Conservation (phyloP, 139 green algal species). For the Mesotaenium endlicherianum region DNA sequence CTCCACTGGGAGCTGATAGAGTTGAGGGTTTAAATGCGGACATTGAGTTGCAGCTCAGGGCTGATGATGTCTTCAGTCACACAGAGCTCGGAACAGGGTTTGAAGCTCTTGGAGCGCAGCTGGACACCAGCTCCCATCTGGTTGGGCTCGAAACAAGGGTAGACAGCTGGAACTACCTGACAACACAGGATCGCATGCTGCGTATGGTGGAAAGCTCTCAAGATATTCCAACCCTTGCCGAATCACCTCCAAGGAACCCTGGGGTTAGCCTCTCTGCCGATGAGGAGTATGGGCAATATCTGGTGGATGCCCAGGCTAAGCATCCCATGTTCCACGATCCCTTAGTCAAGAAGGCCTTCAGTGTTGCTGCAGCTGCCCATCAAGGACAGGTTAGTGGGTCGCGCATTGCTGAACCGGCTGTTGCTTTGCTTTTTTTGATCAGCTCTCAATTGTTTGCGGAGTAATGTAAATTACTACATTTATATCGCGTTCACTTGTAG, state of each 20-base stretch:
- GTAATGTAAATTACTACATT: neutral
- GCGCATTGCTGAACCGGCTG: no score
- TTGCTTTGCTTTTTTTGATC: neutral
- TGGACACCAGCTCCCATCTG: neutral
- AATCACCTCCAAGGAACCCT: no score
- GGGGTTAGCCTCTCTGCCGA: no score
- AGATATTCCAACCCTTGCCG: conserved; percentile 2
- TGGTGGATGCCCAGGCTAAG: conserved; percentile 24
- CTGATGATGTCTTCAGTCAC: no score
- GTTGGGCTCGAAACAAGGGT: neutral
- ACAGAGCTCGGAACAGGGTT: no score
- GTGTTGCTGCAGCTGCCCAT: conserved; percentile 36
- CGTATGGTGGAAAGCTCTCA: neutral
- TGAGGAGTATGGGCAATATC: neutral
- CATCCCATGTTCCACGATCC: conserved; percentile 48
- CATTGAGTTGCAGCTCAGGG: neutral
- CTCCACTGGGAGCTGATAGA: neutral
- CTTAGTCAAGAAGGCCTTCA: conserved; percentile 42
- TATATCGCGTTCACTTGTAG: neutral
- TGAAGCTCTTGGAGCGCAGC: no score
- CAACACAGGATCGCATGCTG: neutral
- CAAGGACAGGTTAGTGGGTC: conserved; percentile 47
- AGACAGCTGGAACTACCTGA: neutral
- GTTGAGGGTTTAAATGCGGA: neutral
- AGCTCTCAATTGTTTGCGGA: neutral